Percentiles rank a stretch among this genome's conserved stretches.
phyloP scores from a whole-genome alignment of 345 rosid species.

The Salix suchowensis region DNA sequence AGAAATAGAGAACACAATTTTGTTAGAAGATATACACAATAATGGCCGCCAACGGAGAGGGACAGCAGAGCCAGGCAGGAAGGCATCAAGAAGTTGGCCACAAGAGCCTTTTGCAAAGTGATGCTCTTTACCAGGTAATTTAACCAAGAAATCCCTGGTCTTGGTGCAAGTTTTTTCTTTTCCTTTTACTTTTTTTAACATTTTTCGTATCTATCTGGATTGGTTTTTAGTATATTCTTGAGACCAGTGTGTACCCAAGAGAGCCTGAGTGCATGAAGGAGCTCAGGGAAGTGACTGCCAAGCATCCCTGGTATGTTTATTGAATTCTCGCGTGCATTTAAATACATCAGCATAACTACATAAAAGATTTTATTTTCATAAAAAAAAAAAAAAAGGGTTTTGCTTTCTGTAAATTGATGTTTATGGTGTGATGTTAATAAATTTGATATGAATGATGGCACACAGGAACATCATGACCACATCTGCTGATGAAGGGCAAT shows the following conservation, averaged over 20 bases:
- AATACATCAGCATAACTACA: neutral
- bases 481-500: conserved; percentile 97
- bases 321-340: neutral
- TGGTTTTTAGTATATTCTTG: conserved; percentile 71
- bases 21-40: neutral
- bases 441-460: neutral
- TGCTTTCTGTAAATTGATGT: neutral
- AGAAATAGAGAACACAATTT: neutral
- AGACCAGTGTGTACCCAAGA: conserved; percentile 95
- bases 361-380: neutral
- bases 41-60: conserved; percentile 53
- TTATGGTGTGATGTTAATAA: neutral
- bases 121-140: conserved; percentile 85
- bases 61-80: conserved; percentile 47
- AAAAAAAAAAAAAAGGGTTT: too few species aligned
- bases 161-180: neutral
- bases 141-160: neutral
- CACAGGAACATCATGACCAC: conserved; percentile 95
- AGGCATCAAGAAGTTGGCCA: conserved; percentile 93
- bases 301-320: conserved; percentile 76
- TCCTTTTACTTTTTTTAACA: neutral
- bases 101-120: conserved; percentile 90
- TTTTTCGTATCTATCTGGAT: neutral
- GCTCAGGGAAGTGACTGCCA: conserved; percentile 86
- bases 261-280: conserved; percentile 97